These are phyloP conservation scores for Hypoxylon fragiforme DNA, from an alignment of 495 filamentous ascomycete genomes.

Conservation along the genomic window DNA sequence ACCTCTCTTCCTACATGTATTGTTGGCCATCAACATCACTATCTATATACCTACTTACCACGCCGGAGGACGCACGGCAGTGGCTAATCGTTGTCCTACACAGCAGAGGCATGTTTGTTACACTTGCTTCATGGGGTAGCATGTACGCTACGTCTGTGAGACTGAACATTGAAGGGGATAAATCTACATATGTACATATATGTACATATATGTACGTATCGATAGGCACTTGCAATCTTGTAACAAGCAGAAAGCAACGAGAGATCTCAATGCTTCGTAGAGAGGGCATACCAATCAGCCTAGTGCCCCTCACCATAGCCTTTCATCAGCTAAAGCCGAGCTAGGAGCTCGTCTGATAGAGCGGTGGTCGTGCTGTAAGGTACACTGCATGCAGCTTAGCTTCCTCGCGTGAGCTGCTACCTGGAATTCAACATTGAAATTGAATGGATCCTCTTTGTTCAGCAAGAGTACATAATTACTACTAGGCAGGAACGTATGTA, in stretches of 20 bases:
- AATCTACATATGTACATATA: not conserved
- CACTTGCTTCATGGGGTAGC: constrained; percentile 33
- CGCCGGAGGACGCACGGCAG: constrained; percentile 15
- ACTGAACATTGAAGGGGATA: constrained; percentile 8
- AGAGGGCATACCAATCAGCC: too few species aligned
- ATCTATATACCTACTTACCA: too few species aligned
- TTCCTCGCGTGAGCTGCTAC: not conserved
- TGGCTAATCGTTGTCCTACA: constrained; percentile 31
- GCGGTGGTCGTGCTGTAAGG: not conserved
- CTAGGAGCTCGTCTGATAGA: not conserved
- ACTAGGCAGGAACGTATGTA: too few species aligned
- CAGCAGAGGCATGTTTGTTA: constrained; percentile 29
- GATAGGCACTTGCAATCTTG: too few species aligned
- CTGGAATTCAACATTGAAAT: too few species aligned
- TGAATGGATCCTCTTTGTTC: too few species aligned
- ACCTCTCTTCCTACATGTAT: too few species aligned
- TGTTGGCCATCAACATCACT: too few species aligned
- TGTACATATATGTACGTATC: not conserved
- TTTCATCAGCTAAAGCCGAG: not conserved
- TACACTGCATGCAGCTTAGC: not conserved
- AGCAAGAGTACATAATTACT: too few species aligned
- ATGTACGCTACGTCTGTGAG: constrained; percentile 20
- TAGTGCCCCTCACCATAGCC: too few species aligned
- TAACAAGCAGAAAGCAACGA: too few species aligned
- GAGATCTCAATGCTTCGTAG: too few species aligned